Base-by-base conservation (phyloP, 495 filamentous ascomycete genomes). In the Cetradonia linearis region DNA sequence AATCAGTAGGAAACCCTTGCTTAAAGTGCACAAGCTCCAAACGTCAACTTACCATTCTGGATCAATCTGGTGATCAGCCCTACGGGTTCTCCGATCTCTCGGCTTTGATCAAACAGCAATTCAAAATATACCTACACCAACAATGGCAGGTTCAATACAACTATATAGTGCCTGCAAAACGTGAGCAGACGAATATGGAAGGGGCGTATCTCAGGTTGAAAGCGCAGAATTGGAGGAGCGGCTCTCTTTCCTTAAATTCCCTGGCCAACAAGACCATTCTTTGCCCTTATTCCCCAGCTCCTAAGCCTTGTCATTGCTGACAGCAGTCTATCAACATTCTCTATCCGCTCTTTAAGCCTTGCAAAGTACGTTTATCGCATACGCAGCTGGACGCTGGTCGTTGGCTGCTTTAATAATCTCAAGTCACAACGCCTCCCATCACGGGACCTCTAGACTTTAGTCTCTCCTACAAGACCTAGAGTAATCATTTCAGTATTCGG, bases 381-480 rank as follows among this genome's bases (percentile, higher is more conserved):
- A 8, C 34, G 10, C 47, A 54, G 53, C 59, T 48, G 23, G 46
- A 40, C 59, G 59, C 59, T 34, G 59, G 59, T 38, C 59, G 59
- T 36, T 36, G 2, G 23, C 42, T 40, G 4, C 20, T 4, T 25
- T 2, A n/a, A 48, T 55, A 2, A 7, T 23, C 48, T 48, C 30
- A 46, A 37, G 2, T n/a, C 13, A 55, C 14, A 55, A 16, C 18
- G 36, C 59, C 18, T 36, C 0, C 40, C 34, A 0, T 25, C 37
- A 47, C 20, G 28, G 44, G 23, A 37, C 1, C 9, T 14, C n/a
- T 40, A n/a, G 23, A 18, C 27, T 28, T 8, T 18, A 56, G 50
- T 54, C 30, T 54, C 46, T 30, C 58, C 47, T 53, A 53, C 8
- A 60, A 42, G 38, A 40, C 36, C 33, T 20, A 42, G 5, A 27